A percentile compares a stretch with the other conserved stretches of the same genome.
Evolutionary conservation across 805 yeast species (phyloP).

Genomic region (Hanseniaspora occidentalis): DNA sequence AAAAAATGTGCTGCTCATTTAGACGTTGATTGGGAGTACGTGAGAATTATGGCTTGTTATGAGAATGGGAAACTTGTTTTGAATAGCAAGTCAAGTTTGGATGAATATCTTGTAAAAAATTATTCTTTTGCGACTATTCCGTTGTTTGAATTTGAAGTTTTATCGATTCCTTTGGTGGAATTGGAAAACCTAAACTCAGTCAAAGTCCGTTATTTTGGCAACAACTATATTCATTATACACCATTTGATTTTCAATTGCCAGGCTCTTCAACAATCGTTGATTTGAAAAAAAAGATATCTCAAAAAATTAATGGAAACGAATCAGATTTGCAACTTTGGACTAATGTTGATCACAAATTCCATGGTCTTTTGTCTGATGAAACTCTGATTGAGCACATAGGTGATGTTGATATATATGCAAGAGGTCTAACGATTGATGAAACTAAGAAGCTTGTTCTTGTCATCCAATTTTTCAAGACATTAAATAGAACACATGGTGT

Average conservation of each 20-base stretch:
- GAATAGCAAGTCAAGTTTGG: slow-evolving; percentile 22
- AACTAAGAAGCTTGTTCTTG: slow-evolving; percentile 41
- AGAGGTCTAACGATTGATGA: slow-evolving; percentile 22
- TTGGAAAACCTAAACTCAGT: slow-evolving; percentile 64
- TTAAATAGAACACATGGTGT: slow-evolving; percentile 60
- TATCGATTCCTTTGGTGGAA: slow-evolving; percentile 63
- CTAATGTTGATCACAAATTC: slow-evolving; percentile 27
- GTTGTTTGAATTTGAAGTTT: slow-evolving; percentile 58
- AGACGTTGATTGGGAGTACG: slow-evolving; percentile 41
- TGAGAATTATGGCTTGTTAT: slow-evolving; percentile 55
- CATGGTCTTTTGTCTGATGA: slow-evolving; percentile 25
- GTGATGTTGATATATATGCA: slow-evolving; percentile 37
- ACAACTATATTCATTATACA: slow-evolving; percentile 59
- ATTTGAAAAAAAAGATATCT: slow-evolving; percentile 43
- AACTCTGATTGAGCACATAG: slow-evolving; percentile 28
- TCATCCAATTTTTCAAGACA: slow-evolving; percentile 66
- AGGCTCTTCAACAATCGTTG: slow-evolving; percentile 40
- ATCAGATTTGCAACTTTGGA: slow-evolving; percentile 37
- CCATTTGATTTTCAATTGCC: slow-evolving; percentile 60
- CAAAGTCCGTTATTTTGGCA: slow-evolving; percentile 59
- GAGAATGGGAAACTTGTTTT: slow-evolving; percentile 45
- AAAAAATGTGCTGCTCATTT: slow-evolving; percentile 43
- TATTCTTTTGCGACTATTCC: slow-evolving; percentile 26
- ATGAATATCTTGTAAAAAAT: slow-evolving; percentile 27
- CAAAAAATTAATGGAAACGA: slow-evolving; percentile 30